Evolutionary conservation across 1,139 yeast genomes (phyloP).

Genomic region (Zygosaccharomyces pseudobailii): DNA sequence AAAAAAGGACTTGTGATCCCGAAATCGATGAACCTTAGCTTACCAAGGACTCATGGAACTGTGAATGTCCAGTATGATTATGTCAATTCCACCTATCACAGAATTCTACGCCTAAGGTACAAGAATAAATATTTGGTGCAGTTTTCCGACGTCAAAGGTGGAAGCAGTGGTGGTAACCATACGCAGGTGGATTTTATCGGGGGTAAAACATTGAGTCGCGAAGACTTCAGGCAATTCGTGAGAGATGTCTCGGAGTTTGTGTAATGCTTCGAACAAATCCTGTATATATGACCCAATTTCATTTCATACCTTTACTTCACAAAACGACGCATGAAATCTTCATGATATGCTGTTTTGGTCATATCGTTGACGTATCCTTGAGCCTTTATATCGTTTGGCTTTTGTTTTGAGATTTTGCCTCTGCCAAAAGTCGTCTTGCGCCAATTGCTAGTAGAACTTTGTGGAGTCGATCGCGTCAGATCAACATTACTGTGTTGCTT

Average conservation of each 20-base stretch:
- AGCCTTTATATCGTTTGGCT: slow-evolving; percentile 21
- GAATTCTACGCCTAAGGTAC: slow-evolving; percentile 42
- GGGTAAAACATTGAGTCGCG: slow-evolving; percentile 20
- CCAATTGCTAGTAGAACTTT: slow-evolving; percentile 46
- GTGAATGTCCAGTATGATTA: slow-evolving; percentile 41
- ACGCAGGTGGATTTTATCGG: slow-evolving; percentile 48
- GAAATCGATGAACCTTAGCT: slow-evolving; percentile 3
- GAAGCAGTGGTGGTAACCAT: slow-evolving; percentile 48
- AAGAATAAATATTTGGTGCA: slow-evolving; percentile 40
- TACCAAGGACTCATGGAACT: slow-evolving; percentile 26
- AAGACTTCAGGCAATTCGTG: slow-evolving; percentile 29
- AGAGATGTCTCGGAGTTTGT: slow-evolving; percentile 29
- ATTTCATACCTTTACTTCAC: slow-evolving; percentile 38
- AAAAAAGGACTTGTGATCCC: slow-evolving; percentile 36
- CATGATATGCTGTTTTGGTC: slow-evolving; percentile 64
- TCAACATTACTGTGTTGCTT: slow-evolving; percentile 25
- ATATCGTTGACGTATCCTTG: slow-evolving; percentile 59
- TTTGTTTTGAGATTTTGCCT: slow-evolving; percentile 35
- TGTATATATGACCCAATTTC: background rate
- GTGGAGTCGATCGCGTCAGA: slow-evolving; percentile 1
- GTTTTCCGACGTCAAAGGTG: slow-evolving; percentile 52
- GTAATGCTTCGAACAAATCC: background rate
- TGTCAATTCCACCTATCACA: slow-evolving; percentile 41
- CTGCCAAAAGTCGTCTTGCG: slow-evolving; percentile 45
- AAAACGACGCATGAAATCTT: slow-evolving; percentile 63